These are phyloP conservation scores for Phytophthora melonis DNA, from an alignment of 352 stramenopile genomes.

Conservation along the genomic window DNA sequence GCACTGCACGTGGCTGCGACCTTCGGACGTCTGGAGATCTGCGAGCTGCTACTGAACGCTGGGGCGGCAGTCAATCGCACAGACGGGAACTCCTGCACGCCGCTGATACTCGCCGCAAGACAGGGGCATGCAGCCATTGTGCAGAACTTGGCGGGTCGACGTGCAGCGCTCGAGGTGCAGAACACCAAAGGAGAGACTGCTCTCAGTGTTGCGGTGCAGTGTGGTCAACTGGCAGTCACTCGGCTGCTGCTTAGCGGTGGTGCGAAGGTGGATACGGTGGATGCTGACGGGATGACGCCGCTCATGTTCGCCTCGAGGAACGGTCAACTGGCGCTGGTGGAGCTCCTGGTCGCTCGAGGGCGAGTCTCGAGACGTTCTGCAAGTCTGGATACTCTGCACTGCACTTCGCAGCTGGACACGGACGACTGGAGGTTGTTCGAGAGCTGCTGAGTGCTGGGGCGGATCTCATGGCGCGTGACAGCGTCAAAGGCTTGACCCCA, in stretches of 20 bases:
- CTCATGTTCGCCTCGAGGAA: constrained; percentile 38
- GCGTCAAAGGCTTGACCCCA: constrained; percentile 24
- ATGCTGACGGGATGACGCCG: constrained; percentile 33
- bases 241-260: constrained; percentile 25
- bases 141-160: constrained; percentile 11
- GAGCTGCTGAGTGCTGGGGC: constrained; percentile 28
- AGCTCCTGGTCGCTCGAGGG: constrained; percentile 28
- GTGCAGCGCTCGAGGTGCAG: constrained; percentile 20
- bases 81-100: constrained; percentile 19
- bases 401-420: constrained; percentile 30
- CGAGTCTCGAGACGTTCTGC: constrained; percentile 12
- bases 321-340: constrained; percentile 27
- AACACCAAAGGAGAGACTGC: constrained; percentile 28
- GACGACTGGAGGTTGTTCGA: constrained; percentile 32
- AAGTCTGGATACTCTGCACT: constrained; percentile 28
- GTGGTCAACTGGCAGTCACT: constrained; percentile 22
- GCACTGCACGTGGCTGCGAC: constrained; percentile 27
- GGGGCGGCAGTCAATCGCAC: constrained; percentile 24
- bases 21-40: constrained; percentile 21
- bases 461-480: constrained; percentile 24
- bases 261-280: constrained; percentile 20
- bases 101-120: constrained; percentile 37
- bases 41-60: constrained; percentile 30
- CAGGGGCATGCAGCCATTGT: constrained; percentile 26
- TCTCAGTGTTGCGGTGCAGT: constrained; percentile 32